Evolutionary conservation across 768 basidiomycete species (phyloP).

Genomic region (Aureoboletus auriporus): DNA sequence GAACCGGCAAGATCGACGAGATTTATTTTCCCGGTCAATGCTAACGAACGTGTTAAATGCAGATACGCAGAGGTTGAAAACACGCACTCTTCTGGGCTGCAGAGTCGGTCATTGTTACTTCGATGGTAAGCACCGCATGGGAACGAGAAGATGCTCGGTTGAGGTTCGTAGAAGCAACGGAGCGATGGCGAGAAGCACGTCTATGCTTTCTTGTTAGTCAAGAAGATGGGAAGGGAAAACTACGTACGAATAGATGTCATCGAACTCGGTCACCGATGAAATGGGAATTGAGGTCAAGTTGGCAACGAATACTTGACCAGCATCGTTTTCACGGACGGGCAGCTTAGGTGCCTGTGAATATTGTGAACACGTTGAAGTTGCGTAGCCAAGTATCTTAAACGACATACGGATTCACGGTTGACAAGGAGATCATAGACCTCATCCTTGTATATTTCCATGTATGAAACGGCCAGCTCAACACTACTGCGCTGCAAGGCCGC

Average conservation of each 20-base stretch:
- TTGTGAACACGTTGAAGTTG: neutral
- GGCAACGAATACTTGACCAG: constrained; percentile 52
- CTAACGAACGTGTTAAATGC: constrained; percentile 32
- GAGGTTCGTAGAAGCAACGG: constrained; percentile 80
- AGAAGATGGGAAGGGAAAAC: neutral
- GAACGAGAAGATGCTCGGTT: constrained; percentile 85
- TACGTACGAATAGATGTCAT: constrained; percentile 42
- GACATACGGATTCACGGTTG: constrained; percentile 58
- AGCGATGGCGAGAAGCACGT: constrained; percentile 70
- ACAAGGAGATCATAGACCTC: constrained; percentile 87
- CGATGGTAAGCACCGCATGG: constrained; percentile 80
- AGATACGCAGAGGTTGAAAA: neutral
- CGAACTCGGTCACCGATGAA: constrained; percentile 44
- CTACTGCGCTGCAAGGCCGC: constrained; percentile 35
- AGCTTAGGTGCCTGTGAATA: constrained; percentile 46
- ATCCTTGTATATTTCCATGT: constrained; percentile 91
- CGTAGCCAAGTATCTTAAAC: neutral
- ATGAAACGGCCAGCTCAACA: constrained; percentile 56
- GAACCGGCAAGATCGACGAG: constrained; percentile 89
- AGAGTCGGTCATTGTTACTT: constrained; percentile 56
- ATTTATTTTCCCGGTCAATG: constrained; percentile 72
- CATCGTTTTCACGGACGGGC: constrained; percentile 50
- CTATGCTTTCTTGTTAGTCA: constrained; percentile 29
- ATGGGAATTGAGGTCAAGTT: constrained; percentile 42
- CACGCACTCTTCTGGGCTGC: constrained; percentile 49